Base-by-base conservation (phyloP, 768 basidiomycete genomes). In the Tulasnella sp. region DNA sequence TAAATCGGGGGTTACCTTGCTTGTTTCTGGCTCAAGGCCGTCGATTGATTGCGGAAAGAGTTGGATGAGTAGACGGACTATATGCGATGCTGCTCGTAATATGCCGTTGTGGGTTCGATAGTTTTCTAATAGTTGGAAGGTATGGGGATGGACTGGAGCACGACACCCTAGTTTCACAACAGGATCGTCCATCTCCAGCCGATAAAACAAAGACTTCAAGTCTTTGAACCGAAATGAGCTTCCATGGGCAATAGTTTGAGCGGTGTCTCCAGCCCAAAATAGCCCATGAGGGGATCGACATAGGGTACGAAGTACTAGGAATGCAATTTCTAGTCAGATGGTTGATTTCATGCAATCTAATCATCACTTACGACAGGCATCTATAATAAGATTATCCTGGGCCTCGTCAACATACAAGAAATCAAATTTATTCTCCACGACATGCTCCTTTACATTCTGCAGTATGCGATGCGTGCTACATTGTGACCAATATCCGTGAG, bases 191-290 rank as follows among this genome's bases (percentile, higher is more conserved):
- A 80, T 83, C 66, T 85, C 81, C 1, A 77, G 61, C 37, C 78
- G 69, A 50, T 72, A 75, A 24, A 82, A 56, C 55, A 81, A 82
- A 1, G 83, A 74, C 60, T 78, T 83, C 44, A 86, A 59, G 37
- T 83, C 80, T 45, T 79, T 67, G 59, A 86, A 86, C 5, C 77
- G 66, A 57, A 86, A 86, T 0, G 79, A 72, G 54, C 78, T 81
- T 2, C 83, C 83, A 0, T 73, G 72, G 0, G 80, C 77, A 32
- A 86, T 84, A 0, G 83, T 81, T 56, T 86, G 83, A 0, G 83
- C 81, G 0, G 83, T 85, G 58, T 86, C 83, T 0, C 84, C 83
- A 1, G 81, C 83, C 79, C 81, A 84, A 55, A 85, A 80, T 16
- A 83, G 63, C 0, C 83, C 82, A 45, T 81, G 66, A 0, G 74